These are phyloP conservation scores for Sphaerobolus stellatus DNA, from an alignment of 1,284 basidiomycete genomes.

Conservation along the genomic window DNA sequence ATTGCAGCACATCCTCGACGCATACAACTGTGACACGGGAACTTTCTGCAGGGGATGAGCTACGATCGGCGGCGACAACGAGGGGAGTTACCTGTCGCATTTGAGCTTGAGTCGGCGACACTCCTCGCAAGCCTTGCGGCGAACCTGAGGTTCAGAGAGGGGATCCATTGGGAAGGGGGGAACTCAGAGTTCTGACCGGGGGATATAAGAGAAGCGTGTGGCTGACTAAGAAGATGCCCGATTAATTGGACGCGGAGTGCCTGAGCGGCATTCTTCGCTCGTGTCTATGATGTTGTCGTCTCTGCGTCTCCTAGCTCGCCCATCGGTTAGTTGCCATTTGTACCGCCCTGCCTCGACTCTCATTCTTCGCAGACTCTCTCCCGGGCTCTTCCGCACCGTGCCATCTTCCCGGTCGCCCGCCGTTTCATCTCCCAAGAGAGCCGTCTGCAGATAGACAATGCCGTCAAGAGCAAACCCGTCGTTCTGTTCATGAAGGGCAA, in stretches of 20 bases:
- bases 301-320: slow-evolving; percentile 5
- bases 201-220: background rate
- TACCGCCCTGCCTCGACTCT: background rate
- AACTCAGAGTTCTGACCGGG: background rate
- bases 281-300: slow-evolving; percentile 5
- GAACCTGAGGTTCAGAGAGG: slow-evolving; percentile 3
- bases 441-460: slow-evolving; percentile 50
- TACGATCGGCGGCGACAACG: background rate
- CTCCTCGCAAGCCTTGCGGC: slow-evolving; percentile 13
- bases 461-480: slow-evolving; percentile 69
- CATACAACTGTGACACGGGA: slow-evolving; percentile 70
- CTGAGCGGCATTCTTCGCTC: background rate
- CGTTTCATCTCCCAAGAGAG: slow-evolving; percentile 48
- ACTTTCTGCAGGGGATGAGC: slow-evolving; percentile 32
- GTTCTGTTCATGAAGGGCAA: slow-evolving; percentile 95
- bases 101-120: slow-evolving; percentile 13
- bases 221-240: background rate
- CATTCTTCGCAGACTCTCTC: background rate
- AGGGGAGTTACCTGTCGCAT: slow-evolving; percentile 10
- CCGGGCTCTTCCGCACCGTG: background rate
- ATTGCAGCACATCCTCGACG: slow-evolving; percentile 67
- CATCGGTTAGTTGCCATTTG: slow-evolving; percentile 1
- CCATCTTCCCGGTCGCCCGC: background rate
- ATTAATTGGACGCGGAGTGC: background rate
- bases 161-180: background rate